Percentiles rank a stretch among this genome's conserved stretches.
Evolutionary conservation across 2,329 filamentous ascomycete species (phyloP).

Genomic region (Fusarium sp.): DNA sequence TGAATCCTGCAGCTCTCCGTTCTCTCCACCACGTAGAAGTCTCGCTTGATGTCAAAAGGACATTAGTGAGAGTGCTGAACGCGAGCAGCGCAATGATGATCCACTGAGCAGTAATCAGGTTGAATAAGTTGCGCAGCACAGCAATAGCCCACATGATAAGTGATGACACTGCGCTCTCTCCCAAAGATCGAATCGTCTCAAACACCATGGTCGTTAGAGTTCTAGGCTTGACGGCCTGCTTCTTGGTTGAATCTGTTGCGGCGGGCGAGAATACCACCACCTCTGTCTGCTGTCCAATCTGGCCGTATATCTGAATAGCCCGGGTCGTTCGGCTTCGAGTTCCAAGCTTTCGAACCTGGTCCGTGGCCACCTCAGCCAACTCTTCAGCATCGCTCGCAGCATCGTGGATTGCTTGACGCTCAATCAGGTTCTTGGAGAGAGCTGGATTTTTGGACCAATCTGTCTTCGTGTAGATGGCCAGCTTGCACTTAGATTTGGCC

Average conservation of each 20-base stretch:
- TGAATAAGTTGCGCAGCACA: conserved; percentile 72
- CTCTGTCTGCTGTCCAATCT: conserved; percentile 75
- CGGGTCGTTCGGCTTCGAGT: conserved; percentile 79
- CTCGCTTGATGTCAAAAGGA: conserved; percentile 79
- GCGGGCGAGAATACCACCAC: conserved; percentile 69
- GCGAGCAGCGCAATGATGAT: conserved; percentile 77
- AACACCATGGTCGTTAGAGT: conserved; percentile 76
- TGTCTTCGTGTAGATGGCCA: conserved; percentile 88
- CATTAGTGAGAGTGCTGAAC: conserved; percentile 77
- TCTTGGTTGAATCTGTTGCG: conserved; percentile 59
- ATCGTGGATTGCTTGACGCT: conserved; percentile 80
- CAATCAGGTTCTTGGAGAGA: conserved; percentile 70
- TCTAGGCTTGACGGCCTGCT: conserved; percentile 69
- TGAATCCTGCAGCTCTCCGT: conserved; percentile 81
- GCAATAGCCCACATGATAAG: conserved; percentile 82
- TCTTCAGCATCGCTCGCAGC: conserved; percentile 78
- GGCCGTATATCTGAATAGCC: conserved; percentile 82
- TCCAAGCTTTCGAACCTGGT: conserved; percentile 80
- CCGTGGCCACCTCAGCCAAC: conserved; percentile 78
- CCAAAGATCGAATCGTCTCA: conserved; percentile 77
- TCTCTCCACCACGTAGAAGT: conserved; percentile 87
- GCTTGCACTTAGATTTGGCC: conserved; percentile 90
- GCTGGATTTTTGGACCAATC: conserved; percentile 81
- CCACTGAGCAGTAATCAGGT: conserved; percentile 76
- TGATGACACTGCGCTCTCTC: conserved; percentile 79